Evolutionary conservation across 2,329 filamentous ascomycete genomes (phyloP).

Genomic region (Scedosporium aurantiacum): DNA sequence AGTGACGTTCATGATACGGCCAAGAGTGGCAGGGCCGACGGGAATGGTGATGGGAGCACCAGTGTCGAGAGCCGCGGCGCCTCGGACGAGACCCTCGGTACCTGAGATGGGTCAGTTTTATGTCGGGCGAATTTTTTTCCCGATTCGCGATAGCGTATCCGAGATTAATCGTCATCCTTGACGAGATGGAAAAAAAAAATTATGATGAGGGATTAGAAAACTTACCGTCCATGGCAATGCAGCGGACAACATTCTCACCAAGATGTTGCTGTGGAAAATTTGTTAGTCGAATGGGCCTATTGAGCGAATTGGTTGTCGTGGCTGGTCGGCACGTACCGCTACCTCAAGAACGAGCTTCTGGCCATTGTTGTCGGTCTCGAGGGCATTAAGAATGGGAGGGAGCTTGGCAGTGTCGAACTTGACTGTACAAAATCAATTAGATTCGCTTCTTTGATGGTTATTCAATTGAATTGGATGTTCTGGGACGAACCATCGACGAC

Average conservation of each 20-base stretch:
- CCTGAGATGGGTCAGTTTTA: conserved; percentile 37
- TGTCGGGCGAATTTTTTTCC: conserved; percentile 5
- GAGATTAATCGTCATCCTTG: neutral
- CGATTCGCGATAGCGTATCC: neutral
- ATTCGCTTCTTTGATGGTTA: conserved; percentile 4
- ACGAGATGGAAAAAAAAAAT: conserved; percentile 5
- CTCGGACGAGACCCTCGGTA: conserved; percentile 99
- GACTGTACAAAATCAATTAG: conserved; percentile 43
- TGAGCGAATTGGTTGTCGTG: neutral
- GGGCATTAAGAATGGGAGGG: conserved; percentile 93
- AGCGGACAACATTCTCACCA: conserved; percentile 97
- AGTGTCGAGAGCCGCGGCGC: conserved; percentile 73
- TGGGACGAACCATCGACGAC: conserved; percentile 82
- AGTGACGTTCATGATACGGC: conserved; percentile 99
- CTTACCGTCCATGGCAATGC: conserved; percentile 99
- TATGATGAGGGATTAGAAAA: conserved; percentile 13
- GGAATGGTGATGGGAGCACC: conserved; percentile 93
- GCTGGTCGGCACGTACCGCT: conserved; percentile 50
- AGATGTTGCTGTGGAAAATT: conserved; percentile 73
- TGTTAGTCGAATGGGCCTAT: conserved; percentile 23
- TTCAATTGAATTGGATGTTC: conserved; percentile 8
- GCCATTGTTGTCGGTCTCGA: conserved; percentile 82
- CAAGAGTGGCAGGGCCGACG: conserved; percentile 85
- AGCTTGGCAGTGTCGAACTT: conserved; percentile 95
- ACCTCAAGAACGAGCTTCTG: conserved; percentile 95